Evolutionary conservation across 306 rosid genomes (phyloP).

Genomic region (Aeschynomene evenia): DNA sequence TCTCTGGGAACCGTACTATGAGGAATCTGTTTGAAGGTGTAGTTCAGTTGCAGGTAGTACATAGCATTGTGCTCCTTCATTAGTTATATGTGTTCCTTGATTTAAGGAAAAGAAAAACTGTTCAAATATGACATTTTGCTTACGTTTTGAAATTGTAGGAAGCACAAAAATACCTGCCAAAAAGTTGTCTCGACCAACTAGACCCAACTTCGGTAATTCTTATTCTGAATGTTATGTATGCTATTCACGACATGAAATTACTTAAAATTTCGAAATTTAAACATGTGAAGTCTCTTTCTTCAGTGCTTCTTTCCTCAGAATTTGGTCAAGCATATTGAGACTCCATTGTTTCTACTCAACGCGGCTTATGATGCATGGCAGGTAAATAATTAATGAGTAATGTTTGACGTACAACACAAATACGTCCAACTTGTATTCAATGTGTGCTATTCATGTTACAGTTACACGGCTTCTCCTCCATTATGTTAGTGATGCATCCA

Average conservation of each 20-base stretch:
- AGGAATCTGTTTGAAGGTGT: conserved; percentile 73
- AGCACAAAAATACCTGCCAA: conserved; percentile 67
- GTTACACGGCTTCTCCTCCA: neutral
- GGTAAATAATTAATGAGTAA: too few species aligned
- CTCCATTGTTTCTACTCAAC: conserved; percentile 86
- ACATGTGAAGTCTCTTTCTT: conserved; percentile 7
- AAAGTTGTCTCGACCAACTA: conserved; percentile 49
- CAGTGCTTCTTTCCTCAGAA: conserved; percentile 96
- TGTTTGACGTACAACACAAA: too few species aligned
- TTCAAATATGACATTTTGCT: neutral
- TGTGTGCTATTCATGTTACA: too few species aligned
- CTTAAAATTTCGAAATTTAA: conserved; percentile 9
- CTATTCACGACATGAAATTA: conserved; percentile 5
- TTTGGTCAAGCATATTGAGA: conserved; percentile 58
- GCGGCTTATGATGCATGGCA: conserved; percentile 97
- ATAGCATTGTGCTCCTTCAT: conserved; percentile 12
- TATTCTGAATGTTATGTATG: conserved; percentile 25
- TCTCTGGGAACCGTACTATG: conserved; percentile 71
- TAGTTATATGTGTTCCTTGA: neutral
- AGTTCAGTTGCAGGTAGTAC: conserved; percentile 73
- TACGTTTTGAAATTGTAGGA: conserved; percentile 48
- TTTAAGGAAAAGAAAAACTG: conserved; percentile 15
- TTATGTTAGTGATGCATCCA: neutral
- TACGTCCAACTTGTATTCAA: too few species aligned
- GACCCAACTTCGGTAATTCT: conserved; percentile 75